Evolutionary conservation across 352 stramenopile genomes (phyloP).

Genomic region (Peronospora destructor): DNA sequence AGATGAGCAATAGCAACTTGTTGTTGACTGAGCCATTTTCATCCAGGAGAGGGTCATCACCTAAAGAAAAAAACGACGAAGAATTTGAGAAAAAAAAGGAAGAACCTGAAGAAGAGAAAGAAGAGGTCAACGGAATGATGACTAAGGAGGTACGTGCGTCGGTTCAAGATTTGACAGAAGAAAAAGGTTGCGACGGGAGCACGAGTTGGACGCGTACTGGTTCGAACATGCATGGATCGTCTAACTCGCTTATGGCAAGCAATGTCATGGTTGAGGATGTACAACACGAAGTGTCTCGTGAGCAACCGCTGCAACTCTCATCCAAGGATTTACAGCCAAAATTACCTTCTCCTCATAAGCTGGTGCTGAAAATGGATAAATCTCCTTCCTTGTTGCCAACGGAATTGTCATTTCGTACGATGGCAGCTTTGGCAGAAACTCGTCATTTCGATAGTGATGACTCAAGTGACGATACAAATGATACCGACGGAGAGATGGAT

Average conservation of each 20-base stretch:
- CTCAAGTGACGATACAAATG: slow-evolving; percentile 17
- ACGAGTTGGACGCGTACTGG: slow-evolving; percentile 18
- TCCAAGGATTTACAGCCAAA: neutral
- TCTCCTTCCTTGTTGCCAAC: slow-evolving; percentile 3
- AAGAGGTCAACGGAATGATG: slow-evolving; percentile 1
- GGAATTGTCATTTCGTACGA: slow-evolving; percentile 21
- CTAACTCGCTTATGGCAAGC: slow-evolving; percentile 9
- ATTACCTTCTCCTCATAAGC: neutral
- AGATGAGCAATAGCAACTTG: slow-evolving; percentile 15
- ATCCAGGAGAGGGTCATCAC: slow-evolving; percentile 13
- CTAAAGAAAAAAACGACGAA: slow-evolving; percentile 11
- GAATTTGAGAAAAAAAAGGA: slow-evolving; percentile 5
- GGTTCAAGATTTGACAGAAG: slow-evolving; percentile 4
- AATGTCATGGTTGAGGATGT: slow-evolving; percentile 14
- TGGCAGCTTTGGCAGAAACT: slow-evolving; percentile 19
- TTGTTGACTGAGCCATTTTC: slow-evolving; percentile 20
- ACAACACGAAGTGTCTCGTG: neutral
- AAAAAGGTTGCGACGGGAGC: slow-evolving; percentile 15
- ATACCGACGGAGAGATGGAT: slow-evolving; percentile 7
- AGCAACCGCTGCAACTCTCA: neutral
- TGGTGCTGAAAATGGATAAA: slow-evolving; percentile 3
- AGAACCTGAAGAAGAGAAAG: slow-evolving; percentile 13
- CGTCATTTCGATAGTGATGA: slow-evolving; percentile 30
- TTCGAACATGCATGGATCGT: slow-evolving; percentile 11
- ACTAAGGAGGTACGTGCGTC: neutral